Evolutionary conservation across 768 basidiomycete species (phyloP).

Genomic region (Naganishia vaughanmartiniae): DNA sequence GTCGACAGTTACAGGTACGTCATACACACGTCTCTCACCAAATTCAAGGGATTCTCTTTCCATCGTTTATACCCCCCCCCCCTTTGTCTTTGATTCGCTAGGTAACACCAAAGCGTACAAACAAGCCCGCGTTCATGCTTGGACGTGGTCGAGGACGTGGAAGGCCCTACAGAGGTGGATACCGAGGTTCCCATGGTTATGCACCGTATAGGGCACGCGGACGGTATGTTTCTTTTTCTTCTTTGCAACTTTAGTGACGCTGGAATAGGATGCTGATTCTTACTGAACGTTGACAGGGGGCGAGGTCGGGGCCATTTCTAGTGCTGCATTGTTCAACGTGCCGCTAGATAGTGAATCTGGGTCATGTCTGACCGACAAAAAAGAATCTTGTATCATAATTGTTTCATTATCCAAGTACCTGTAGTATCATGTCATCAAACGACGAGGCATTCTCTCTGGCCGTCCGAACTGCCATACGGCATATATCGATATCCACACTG

Average conservation of each 20-base stretch:
- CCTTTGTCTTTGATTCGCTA: conserved; percentile 45
- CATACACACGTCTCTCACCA: background rate
- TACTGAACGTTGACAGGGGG: conserved; percentile 57
- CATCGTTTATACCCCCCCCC: background rate
- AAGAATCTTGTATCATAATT: background rate
- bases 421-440: background rate
- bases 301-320: conserved; percentile 64
- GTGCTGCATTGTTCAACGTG: background rate
- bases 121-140: conserved; percentile 85
- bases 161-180: conserved; percentile 59
- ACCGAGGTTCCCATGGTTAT: conserved; percentile 56
- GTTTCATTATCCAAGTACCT: conserved; percentile 9
- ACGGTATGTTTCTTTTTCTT: conserved; percentile 58
- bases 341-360: background rate
- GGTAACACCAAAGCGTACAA: conserved; percentile 95
- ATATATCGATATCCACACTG: no score
- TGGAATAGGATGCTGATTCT: conserved; percentile 1
- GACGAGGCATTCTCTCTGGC: background rate
- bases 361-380: background rate
- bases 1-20: conserved; percentile 82
- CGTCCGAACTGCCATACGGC: no score
- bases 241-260: conserved; percentile 28
- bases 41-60: background rate
- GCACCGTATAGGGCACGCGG: conserved; percentile 69
- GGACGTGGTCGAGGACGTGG: conserved; percentile 70